phyloP scores from a whole-genome alignment of 2,329 filamentous ascomycete genomes.

The Colletotrichum sp. region DNA sequence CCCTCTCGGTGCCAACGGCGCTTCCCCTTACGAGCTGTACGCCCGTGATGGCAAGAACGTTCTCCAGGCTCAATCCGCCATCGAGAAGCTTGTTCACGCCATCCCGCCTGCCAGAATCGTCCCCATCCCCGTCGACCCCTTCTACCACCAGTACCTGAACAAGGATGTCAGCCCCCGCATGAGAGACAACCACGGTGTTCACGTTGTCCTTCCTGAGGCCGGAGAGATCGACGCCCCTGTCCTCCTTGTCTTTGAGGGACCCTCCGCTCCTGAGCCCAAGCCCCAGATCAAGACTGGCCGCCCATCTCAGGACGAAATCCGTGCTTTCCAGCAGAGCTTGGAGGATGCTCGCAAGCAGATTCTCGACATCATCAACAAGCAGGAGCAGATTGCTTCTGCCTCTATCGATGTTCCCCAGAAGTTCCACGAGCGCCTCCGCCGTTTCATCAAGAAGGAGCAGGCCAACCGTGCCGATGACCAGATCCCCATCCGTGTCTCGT shows the following conservation, averaged over 20 bases:
- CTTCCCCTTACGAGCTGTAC: conserved; percentile 86
- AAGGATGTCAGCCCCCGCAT: conserved; percentile 68
- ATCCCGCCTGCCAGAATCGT: conserved; percentile 77
- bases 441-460: conserved; percentile 70
- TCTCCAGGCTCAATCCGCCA: conserved; percentile 75
- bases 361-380: conserved; percentile 60
- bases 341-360: conserved; percentile 63
- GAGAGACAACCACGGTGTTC: conserved; percentile 73
- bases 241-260: conserved; percentile 77
- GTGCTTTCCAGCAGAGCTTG: conserved; percentile 59
- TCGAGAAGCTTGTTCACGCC: conserved; percentile 74
- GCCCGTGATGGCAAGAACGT: conserved; percentile 85
- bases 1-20: conserved; percentile 71
- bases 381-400: conserved; percentile 57
- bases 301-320: conserved; percentile 46
- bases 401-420: conserved; percentile 65
- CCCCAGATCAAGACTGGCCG: conserved; percentile 23
- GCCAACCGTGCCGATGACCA: conserved; percentile 59
- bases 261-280: conserved; percentile 28
- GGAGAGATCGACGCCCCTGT: conserved; percentile 65
- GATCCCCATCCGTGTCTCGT: conserved; percentile 65
- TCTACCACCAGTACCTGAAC: conserved; percentile 77
- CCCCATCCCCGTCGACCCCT: conserved; percentile 73
- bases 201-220: conserved; percentile 72
- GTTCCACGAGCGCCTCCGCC: conserved; percentile 68